Evolutionary conservation across 108 stramenopile genomes (phyloP).

Genomic region (Cyclotella atomus): DNA sequence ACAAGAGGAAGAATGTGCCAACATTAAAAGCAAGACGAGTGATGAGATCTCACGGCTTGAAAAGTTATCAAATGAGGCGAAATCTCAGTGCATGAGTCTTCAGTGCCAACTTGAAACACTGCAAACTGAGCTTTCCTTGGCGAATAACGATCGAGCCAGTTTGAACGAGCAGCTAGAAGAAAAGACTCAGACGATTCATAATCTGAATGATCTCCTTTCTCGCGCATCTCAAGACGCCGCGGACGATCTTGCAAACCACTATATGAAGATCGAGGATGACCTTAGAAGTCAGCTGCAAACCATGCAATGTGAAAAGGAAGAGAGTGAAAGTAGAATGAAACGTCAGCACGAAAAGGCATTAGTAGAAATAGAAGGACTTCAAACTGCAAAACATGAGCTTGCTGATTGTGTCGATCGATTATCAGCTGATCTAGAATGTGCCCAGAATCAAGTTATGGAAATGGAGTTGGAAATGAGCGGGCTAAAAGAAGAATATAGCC

Average conservation of each 20-base stretch:
- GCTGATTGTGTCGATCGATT: constrained; percentile 14
- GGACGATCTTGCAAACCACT: constrained; percentile 30
- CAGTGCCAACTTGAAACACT: constrained; percentile 7
- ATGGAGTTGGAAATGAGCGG: not conserved
- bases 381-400: constrained; percentile 33
- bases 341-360: constrained; percentile 24
- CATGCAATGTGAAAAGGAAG: constrained; percentile 35
- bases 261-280: constrained; percentile 53
- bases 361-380: constrained; percentile 26
- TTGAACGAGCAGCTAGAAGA: constrained; percentile 18
- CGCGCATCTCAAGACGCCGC: constrained; percentile 22
- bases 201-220: constrained; percentile 13
- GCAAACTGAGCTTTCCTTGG: constrained; percentile 7
- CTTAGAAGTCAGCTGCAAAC: constrained; percentile 36
- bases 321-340: constrained; percentile 19
- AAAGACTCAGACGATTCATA: constrained; percentile 18
- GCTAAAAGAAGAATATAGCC: not conserved
- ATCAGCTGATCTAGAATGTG: constrained; percentile 1
- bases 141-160: not conserved
- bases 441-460: not conserved
- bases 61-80: constrained; percentile 8
- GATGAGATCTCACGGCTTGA: constrained; percentile 12
- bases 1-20: constrained; percentile 6
- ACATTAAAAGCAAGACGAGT: not conserved
- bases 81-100: too few species aligned